Base-by-base conservation (phyloP, 1,284 basidiomycete genomes). In the Ganoderma meredithae region DNA sequence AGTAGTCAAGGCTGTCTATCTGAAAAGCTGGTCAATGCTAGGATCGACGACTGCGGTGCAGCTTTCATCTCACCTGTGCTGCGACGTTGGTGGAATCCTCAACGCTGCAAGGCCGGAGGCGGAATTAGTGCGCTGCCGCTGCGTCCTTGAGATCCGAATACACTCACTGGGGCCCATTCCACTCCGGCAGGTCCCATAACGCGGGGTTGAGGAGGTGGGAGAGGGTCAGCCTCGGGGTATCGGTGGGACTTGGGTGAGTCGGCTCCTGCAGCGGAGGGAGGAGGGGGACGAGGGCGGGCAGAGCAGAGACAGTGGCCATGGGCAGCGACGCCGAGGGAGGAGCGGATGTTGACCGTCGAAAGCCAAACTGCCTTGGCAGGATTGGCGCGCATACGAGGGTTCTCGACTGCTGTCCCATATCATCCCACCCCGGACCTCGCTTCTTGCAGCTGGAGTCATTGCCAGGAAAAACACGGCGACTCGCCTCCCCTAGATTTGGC, bases 111-210 rank as follows among this genome's bases (percentile, higher is more conserved):
- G 22, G 43, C 63, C 19, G 25, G 15, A 64, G 49, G 61, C 36
- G 62, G 31, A 17, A 41, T 69, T 47, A 68, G 63, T 13, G 61
- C 36, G 31, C 59, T 52, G 55, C 15, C 31, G 12, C 22, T 17
- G 36, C 31, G 36, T 63, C n/a, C n/a, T 3, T n/a, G 33, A 19
- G 10, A 27, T n/a, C n/a, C 61, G n/a, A 55, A 43, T 66, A 52
- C 13, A 76, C 77, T 68, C 63, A 79, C 77, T 72, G 65, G 15
- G 75, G 66, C 13, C 71, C 72, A 61, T 75, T 71, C 74, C 72
- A 75, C 55, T 73, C 75, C 4, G 78, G 78, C 5, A 79, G 70
- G 62, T 76, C 71, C 78, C 78, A 79, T n/a, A 72, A 55, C 36
- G 68, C 67, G 12, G 73, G 73, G 44, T 76, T 64, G n/a, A 79